Evolutionary conservation across 108 stramenopile genomes (phyloP).

Genomic region (Cyclotella cryptica): DNA sequence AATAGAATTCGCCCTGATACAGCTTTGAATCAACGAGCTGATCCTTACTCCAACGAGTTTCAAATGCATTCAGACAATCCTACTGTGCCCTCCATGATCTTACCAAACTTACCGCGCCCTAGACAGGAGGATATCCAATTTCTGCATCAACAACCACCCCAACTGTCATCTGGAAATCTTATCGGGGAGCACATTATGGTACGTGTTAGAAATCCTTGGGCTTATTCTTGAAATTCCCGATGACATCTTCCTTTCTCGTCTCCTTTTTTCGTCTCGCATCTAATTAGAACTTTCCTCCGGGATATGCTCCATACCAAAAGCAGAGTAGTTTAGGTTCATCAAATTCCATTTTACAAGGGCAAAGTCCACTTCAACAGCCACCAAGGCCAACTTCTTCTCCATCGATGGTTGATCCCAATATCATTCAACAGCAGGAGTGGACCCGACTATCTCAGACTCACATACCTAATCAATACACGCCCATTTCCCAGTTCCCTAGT

Average conservation of each 20-base stretch:
- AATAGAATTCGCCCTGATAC: background rate
- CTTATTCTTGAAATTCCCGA: background rate
- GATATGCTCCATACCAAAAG: constrained; percentile 33
- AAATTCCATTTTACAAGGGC: background rate
- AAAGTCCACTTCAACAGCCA: constrained; percentile 8
- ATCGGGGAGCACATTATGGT: constrained; percentile 4
- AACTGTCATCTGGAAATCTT: background rate
- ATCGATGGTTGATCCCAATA: constrained; percentile 21
- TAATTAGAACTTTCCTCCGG: constrained; percentile 28
- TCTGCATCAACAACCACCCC: constrained; percentile 12
- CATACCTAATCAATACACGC: constrained; percentile 33
- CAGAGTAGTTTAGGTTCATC: constrained; percentile 27
- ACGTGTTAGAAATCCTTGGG: background rate
- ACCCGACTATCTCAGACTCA: constrained; percentile 16
- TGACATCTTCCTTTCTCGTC: background rate
- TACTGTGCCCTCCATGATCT: constrained; percentile 1
- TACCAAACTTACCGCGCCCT: constrained; percentile 4
- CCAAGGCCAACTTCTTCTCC: constrained; percentile 14
- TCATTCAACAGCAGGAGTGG: constrained; percentile 48
- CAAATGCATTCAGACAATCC: background rate
- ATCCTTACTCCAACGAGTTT: constrained; percentile 2
- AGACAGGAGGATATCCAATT: background rate
- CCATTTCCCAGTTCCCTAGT: constrained; percentile 34
- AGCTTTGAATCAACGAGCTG: constrained; percentile 8
- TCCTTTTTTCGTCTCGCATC: no score